Evolutionary conservation across 2,329 filamentous ascomycete genomes (phyloP), one percentile per base, ranked within the genome.

Genomic region (Paraphoma sp.): DNA sequence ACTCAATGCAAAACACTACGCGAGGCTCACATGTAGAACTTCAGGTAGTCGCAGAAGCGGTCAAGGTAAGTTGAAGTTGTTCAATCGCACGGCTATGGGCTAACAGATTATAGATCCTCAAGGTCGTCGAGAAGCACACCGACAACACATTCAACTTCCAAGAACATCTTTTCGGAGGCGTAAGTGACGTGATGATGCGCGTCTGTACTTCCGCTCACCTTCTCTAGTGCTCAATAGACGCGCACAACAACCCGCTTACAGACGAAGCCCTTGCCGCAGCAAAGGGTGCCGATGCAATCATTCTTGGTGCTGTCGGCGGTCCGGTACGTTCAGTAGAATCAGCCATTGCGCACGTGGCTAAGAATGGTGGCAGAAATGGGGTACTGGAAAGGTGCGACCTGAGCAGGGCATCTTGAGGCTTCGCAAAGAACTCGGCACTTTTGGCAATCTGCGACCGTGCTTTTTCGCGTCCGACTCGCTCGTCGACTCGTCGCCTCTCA

Each of bases 401-500:
- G 94, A 98, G 78, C 92, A 97, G 80, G 94, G 94, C 59, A 88
- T 98, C 70, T 89, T 98, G 60, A 86, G 83, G 67, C 90, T 98
- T 51, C 92, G 94, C 80, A 97, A 96, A 80, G 91, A 97, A 80
- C 91, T 98, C 84, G 85, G 86, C 73, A 92, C 94, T 54, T 98
- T 96, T 80, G 94, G 93, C 68, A 98, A 98, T 86, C 88, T 98
- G 56, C 89, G 94, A 6, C 94, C 93, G 9, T 98, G 94, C 85
- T 96, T 91, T 85, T 98, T 99, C 81, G 92, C 92, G 48, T 93
- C 93, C 1, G 91, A 94, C 51, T 86, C 87, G 29, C 59, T 63
- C 48, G 88, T 97, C 71, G 88, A 93, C 48, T 86, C 84, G 73
- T 97, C 93, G 10, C 94, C 94, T 0, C 87, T 98, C 62, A 96